Percentiles rank a stretch among this genome's conserved stretches.
phyloP scores from a whole-genome alignment of 2,329 filamentous ascomycete genomes.

The Leptosphaerulina australis region DNA sequence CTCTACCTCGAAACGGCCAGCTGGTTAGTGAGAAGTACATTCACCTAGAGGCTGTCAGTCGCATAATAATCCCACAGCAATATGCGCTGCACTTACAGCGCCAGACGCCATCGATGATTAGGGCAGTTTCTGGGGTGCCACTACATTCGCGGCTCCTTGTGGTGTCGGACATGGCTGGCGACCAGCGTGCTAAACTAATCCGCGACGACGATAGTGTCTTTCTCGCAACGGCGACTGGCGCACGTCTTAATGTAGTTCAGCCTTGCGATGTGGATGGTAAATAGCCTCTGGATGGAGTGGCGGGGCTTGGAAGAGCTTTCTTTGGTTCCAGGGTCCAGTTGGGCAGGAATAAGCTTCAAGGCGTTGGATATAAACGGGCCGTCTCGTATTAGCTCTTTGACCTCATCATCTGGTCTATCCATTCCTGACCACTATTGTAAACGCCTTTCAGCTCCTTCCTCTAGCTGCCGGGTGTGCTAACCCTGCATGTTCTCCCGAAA shows the following conservation, averaged over 20 bases:
- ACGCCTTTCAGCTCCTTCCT: background rate
- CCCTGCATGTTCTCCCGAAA: background rate
- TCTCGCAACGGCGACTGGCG: background rate
- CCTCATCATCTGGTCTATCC: background rate
- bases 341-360: constrained; percentile 3
- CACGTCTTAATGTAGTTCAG: background rate
- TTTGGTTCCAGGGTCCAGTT: constrained; percentile 3
- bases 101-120: constrained; percentile 37
- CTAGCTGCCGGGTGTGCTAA: background rate
- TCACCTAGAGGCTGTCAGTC: constrained; percentile 51
- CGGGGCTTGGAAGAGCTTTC: background rate
- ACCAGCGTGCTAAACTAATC: background rate
- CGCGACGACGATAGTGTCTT: background rate
- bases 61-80: background rate
- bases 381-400: background rate
- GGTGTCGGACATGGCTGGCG: constrained; percentile 29
- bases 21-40: constrained; percentile 60
- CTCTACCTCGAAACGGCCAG: constrained; percentile 62
- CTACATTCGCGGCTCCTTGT: constrained; percentile 14
- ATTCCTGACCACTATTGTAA: background rate
- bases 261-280: background rate
- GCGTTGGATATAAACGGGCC: constrained; percentile 2
- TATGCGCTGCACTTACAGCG: constrained; percentile 27
- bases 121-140: constrained; percentile 23
- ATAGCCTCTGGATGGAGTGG: background rate